Conservation (phyloP, 1,284 basidiomycete species). For the Cerrena zonata region DNA sequence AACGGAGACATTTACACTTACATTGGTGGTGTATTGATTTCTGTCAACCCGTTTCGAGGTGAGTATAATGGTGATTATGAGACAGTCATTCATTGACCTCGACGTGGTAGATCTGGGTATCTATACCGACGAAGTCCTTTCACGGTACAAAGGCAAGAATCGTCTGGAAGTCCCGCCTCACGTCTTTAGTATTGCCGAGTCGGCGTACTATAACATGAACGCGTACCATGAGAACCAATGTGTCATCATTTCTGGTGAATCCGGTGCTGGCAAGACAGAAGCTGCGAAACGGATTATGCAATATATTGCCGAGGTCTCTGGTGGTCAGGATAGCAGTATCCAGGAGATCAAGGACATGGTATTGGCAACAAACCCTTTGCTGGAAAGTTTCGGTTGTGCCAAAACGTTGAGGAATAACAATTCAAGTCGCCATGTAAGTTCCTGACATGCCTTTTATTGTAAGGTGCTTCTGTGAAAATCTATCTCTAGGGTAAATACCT, state of each 20-base stretch:
- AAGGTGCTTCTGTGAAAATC: slow-evolving; percentile 5
- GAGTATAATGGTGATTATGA: too few species aligned
- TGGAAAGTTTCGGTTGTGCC: slow-evolving; percentile 98
- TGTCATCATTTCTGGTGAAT: slow-evolving; percentile 99
- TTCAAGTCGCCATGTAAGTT: slow-evolving; percentile 89
- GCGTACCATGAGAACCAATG: slow-evolving; percentile 99
- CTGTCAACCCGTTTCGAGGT: slow-evolving; percentile 97
- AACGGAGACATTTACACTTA: slow-evolving; percentile 98
- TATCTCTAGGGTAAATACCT: slow-evolving; percentile 86
- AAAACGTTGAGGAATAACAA: slow-evolving; percentile 99
- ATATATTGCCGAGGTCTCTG: slow-evolving; percentile 96
- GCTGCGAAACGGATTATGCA: slow-evolving; percentile 99
- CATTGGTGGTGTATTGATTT: slow-evolving; percentile 95
- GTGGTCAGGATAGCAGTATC: slow-evolving; percentile 78
- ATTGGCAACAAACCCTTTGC: slow-evolving; percentile 93
- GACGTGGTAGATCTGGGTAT: slow-evolving; percentile 81
- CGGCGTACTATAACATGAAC: slow-evolving; percentile 98
- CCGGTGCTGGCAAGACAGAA: slow-evolving; percentile 95
- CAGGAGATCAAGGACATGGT: slow-evolving; percentile 99
- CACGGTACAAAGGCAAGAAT: slow-evolving; percentile 94
- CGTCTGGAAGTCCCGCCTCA: slow-evolving; percentile 96
- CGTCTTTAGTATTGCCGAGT: slow-evolving; percentile 95
- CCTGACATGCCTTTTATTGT: slow-evolving; percentile 11
- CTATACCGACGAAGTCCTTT: slow-evolving; percentile 84
- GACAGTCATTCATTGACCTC: slow-evolving; percentile 7